Evolutionary conservation across 2,329 filamentous ascomycete genomes (phyloP).

Genomic region (Diaporthe ilicicola): DNA sequence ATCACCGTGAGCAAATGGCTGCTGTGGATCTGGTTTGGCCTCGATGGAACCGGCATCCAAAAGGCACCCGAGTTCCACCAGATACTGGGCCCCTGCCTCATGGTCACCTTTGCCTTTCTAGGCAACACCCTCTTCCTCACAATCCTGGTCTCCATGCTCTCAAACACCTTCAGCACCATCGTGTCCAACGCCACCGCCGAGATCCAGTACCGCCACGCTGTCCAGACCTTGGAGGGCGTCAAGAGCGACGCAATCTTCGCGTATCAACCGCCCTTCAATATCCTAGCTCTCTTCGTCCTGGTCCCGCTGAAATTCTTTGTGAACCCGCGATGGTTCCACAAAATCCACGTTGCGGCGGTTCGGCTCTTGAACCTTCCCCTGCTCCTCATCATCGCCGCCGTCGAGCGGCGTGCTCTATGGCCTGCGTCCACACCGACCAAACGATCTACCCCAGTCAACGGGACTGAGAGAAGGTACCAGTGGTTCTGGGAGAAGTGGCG

Average conservation of each 20-base stretch:
- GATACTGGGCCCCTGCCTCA: slow-evolving; percentile 79
- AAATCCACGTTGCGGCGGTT: slow-evolving; percentile 82
- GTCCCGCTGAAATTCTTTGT: slow-evolving; percentile 82
- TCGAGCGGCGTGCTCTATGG: slow-evolving; percentile 78
- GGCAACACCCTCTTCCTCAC: slow-evolving; percentile 91
- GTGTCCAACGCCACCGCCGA: slow-evolving; percentile 81
- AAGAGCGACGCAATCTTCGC: slow-evolving; percentile 86
- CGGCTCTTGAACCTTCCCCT: slow-evolving; percentile 79
- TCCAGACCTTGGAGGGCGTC: slow-evolving; percentile 85
- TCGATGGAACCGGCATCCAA: slow-evolving; percentile 75
- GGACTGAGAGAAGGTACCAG: slow-evolving; percentile 40
- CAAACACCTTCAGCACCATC: slow-evolving; percentile 83
- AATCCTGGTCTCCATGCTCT: slow-evolving; percentile 86
- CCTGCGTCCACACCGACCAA: slow-evolving; percentile 38
- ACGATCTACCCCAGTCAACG: neutral
- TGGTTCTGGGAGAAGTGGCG: slow-evolving; percentile 74
- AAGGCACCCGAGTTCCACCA: slow-evolving; percentile 76
- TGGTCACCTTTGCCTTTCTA: slow-evolving; percentile 85
- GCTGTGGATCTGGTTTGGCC: slow-evolving; percentile 92
- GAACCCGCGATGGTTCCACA: slow-evolving; percentile 87
- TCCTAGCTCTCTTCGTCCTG: slow-evolving; percentile 77
- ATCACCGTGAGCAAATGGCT: slow-evolving; percentile 88
- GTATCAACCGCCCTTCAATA: slow-evolving; percentile 85
- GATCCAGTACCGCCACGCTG: slow-evolving; percentile 82
- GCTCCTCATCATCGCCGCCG: slow-evolving; percentile 73